Percentiles rank a stretch among this genome's conserved stretches.
Evolutionary conservation across 2,329 filamentous ascomycete species (phyloP).

Genomic region (Sporothrix brasiliensis): DNA sequence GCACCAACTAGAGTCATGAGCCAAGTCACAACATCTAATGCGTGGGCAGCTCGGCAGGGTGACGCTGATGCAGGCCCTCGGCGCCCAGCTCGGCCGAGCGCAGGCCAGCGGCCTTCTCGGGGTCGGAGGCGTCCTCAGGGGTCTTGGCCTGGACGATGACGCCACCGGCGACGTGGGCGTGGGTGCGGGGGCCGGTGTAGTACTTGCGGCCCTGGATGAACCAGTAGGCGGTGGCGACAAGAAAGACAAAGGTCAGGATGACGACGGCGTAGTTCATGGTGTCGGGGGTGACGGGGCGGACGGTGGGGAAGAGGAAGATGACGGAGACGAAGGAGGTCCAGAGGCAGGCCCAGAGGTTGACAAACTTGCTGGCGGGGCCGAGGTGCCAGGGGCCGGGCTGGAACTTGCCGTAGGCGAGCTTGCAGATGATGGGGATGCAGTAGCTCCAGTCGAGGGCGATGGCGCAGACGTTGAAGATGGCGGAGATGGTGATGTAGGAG

Average conservation of each 20-base stretch:
- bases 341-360: constrained; percentile 54
- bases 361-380: constrained; percentile 46
- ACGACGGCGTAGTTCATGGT: constrained; percentile 61
- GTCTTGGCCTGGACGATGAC: constrained; percentile 36
- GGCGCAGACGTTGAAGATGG: constrained; percentile 58
- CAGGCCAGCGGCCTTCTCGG: constrained; percentile 30
- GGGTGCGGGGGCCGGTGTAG: constrained; percentile 52
- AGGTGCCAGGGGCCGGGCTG: constrained; percentile 57
- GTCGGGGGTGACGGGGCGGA: constrained; percentile 49
- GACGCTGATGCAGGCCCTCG: constrained; percentile 34
- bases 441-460: constrained; percentile 60
- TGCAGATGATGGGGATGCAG: constrained; percentile 60
- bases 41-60: not conserved
- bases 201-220: constrained; percentile 49
- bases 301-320: constrained; percentile 58
- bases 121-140: constrained; percentile 20
- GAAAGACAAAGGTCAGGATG: constrained; percentile 52
- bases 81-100: not conserved
- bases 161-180: constrained; percentile 39
- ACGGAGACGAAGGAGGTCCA: constrained; percentile 58
- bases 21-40: not conserved
- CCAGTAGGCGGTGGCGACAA: constrained; percentile 52
- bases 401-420: constrained; percentile 53
- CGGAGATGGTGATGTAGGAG: constrained; percentile 56
- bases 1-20: not conserved